A percentile compares a stretch with the other conserved stretches of the same genome.
phyloP scores from a whole-genome alignment of 2,329 filamentous ascomycete genomes.

The Aspergillus japonicus region DNA sequence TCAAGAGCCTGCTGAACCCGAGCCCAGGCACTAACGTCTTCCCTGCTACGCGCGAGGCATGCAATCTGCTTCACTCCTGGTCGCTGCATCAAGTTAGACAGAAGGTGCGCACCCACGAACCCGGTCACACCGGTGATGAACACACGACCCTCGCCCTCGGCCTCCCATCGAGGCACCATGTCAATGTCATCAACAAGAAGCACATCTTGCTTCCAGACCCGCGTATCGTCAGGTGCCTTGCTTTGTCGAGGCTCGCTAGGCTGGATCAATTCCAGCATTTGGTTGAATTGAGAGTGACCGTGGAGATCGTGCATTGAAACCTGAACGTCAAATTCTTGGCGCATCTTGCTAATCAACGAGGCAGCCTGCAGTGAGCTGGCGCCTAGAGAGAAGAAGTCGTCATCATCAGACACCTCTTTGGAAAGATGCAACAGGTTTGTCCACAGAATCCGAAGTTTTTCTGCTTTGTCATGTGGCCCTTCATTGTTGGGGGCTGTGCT shows the following conservation, averaged over 20 bases:
- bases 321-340: background rate
- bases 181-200: constrained; percentile 1
- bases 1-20: constrained; percentile 3
- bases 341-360: background rate
- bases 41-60: constrained; percentile 3
- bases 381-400: constrained; percentile 8
- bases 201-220: constrained; percentile 3
- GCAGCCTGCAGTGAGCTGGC: constrained; percentile 11
- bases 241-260: background rate
- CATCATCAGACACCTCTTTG: background rate
- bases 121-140: constrained; percentile 12
- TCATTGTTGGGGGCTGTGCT: background rate
- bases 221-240: background rate
- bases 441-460: background rate
- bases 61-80: constrained; percentile 9
- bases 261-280: background rate
- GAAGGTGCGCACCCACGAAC: constrained; percentile 10
- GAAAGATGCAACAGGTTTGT: background rate
- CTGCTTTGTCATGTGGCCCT: background rate
- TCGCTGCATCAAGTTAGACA: background rate
- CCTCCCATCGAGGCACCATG: constrained; percentile 6
- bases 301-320: constrained; percentile 8
- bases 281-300: background rate
- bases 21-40: background rate
- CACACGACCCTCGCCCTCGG: constrained; percentile 8